Evolutionary conservation across 257 asterid genomes (phyloP).

Genomic region (Prunella vulgaris): DNA sequence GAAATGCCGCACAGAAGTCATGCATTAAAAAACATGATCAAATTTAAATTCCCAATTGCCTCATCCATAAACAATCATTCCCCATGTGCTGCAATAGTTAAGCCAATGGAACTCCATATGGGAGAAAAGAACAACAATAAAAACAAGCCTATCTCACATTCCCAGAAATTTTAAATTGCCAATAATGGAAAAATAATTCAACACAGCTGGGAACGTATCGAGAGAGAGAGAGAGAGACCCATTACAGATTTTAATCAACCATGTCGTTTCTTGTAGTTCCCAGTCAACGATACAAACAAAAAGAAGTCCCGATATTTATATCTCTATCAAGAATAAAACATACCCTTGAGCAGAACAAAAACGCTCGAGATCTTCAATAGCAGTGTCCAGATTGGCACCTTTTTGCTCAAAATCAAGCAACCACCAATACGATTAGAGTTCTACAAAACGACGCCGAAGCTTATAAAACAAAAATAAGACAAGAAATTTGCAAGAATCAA

Average conservation of each 20-base stretch:
- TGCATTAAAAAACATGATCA: not conserved
- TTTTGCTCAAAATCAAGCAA: constrained; percentile 26
- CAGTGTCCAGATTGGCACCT: constrained; percentile 14
- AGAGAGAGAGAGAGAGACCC: constrained; percentile 26
- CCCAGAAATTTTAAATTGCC: constrained; percentile 19
- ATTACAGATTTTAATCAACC: constrained; percentile 23
- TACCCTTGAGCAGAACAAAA: constrained; percentile 25
- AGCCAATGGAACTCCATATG: constrained; percentile 13
- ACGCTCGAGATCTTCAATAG: constrained; percentile 31
- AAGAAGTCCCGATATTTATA: constrained; percentile 20
- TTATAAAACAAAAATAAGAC: constrained; percentile 12
- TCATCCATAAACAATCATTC: constrained; percentile 17
- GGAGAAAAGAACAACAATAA: constrained; percentile 21
- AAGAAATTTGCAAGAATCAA: constrained; percentile 29
- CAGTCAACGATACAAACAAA: constrained; percentile 21
- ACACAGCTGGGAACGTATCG: constrained; percentile 6
- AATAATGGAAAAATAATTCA: constrained; percentile 12
- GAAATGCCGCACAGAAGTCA: not conserved
- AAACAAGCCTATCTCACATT: constrained; percentile 33
- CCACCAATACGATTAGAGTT: constrained; percentile 8
- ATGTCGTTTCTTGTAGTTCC: not conserved
- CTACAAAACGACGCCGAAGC: not conserved
- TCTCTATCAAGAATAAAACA: constrained; percentile 4
- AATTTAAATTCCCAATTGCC: not conserved
- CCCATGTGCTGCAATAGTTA: constrained; percentile 26